A percentile compares a stretch with the other conserved stretches of the same genome.
phyloP scores from a whole-genome alignment of 305 asterid species.

The Fraxinus albicans region DNA sequence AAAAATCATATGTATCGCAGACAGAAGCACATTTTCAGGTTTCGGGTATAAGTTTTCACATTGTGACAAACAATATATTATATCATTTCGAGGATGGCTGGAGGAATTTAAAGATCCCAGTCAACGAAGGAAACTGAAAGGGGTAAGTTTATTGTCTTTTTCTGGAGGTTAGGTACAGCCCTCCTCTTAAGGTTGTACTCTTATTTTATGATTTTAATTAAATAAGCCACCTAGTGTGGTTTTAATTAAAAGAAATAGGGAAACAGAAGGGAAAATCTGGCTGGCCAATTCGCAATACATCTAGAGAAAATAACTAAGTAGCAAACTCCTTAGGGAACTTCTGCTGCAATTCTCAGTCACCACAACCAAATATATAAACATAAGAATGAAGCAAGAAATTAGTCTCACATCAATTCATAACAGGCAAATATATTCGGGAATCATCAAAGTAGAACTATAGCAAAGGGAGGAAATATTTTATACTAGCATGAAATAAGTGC shows the following conservation, averaged over 20 bases:
- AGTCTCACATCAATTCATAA: background rate
- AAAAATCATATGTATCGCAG: background rate
- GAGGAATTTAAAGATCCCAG: background rate
- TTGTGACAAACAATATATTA: background rate
- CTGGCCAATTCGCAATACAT: background rate
- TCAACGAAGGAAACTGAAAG: background rate
- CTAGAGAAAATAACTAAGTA: background rate
- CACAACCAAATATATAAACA: background rate
- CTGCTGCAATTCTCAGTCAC: background rate
- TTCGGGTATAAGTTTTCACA: background rate
- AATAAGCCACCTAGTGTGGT: background rate
- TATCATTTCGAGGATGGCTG: background rate
- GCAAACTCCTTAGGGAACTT: background rate
- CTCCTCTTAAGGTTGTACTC: background rate
- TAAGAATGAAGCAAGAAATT: background rate
- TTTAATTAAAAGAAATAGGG: background rate
- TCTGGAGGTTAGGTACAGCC: background rate
- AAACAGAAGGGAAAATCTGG: background rate
- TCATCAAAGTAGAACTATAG: background rate
- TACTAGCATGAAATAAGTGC: conserved; percentile 2
- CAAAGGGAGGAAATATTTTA: background rate
- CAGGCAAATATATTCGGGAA: background rate
- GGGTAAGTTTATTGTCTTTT: background rate
- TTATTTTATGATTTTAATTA: background rate
- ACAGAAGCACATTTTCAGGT: background rate